These are phyloP conservation scores for Sugiyamaella qingdaonensis DNA, from an alignment of 805 yeast genomes.

Conservation along the genomic window DNA sequence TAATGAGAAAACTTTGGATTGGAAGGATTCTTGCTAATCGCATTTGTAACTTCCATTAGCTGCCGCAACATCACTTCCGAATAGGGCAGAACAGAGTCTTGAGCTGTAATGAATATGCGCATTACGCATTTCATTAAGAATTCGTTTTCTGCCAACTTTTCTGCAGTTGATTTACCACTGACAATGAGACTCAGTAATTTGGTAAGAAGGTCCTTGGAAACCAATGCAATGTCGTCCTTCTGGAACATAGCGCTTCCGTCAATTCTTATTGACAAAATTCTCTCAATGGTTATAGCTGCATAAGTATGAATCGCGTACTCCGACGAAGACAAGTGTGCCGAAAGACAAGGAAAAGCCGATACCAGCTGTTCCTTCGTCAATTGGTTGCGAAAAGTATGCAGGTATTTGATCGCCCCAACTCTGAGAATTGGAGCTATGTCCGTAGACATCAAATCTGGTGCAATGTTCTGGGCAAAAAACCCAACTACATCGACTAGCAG, in stretches of 20 bases:
- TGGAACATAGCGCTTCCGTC: constrained; percentile 49
- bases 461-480: constrained; percentile 77
- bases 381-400: constrained; percentile 87
- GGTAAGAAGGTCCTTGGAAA: constrained; percentile 56
- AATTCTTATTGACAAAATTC: constrained; percentile 70
- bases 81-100: constrained; percentile 38
- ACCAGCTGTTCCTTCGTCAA: constrained; percentile 77
- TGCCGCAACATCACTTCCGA: constrained; percentile 51
- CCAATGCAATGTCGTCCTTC: constrained; percentile 65
- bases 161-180: constrained; percentile 55
- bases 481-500: constrained; percentile 77
- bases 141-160: constrained; percentile 91
- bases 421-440: constrained; percentile 69
- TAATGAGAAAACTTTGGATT: constrained; percentile 92
- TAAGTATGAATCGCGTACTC: constrained; percentile 87
- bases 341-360: constrained; percentile 74
- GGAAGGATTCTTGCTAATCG: constrained; percentile 84
- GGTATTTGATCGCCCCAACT: constrained; percentile 90
- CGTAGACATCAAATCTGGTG: constrained; percentile 65
- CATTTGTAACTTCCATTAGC: constrained; percentile 60
- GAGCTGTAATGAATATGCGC: constrained; percentile 76
- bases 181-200: constrained; percentile 66
- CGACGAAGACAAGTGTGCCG: constrained; percentile 59
- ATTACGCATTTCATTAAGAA: constrained; percentile 84
- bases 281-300: constrained; percentile 89